phyloP scores from a whole-genome alignment of 176 grass and related monocot genomes.

The bread wheat (Triticum aestivum) region IWGSC_CS_RefSeq_v2.1 NC_057795.1:642661273-642661772 shows the following conservation, averaged over 20 bases:
- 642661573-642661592: too few relatives aligned
- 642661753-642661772: too few relatives aligned
- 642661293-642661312: background rate
- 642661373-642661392: constrained; percentile 97
- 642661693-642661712: too few relatives aligned
- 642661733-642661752: too few relatives aligned
- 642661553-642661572: too few relatives aligned
- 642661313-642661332: constrained; percentile 1
- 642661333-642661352: constrained; percentile 25
- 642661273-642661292: background rate
- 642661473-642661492: constrained; percentile 88
- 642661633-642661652: too few relatives aligned
- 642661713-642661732: too few relatives aligned
- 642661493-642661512: constrained; percentile 73
- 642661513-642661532: background rate
- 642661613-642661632: too few relatives aligned
- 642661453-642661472: constrained; percentile 95
- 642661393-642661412: constrained; percentile 78
- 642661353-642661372: constrained; percentile 70
- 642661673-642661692: too few relatives aligned
- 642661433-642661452: constrained; percentile 89
- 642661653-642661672: too few relatives aligned
- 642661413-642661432: constrained; percentile 93
- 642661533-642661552: too few relatives aligned
- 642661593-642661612: too few relatives aligned